Conservation (phyloP, 2,329 filamentous ascomycete species). For the Didymosphaeria variabile region DNA sequence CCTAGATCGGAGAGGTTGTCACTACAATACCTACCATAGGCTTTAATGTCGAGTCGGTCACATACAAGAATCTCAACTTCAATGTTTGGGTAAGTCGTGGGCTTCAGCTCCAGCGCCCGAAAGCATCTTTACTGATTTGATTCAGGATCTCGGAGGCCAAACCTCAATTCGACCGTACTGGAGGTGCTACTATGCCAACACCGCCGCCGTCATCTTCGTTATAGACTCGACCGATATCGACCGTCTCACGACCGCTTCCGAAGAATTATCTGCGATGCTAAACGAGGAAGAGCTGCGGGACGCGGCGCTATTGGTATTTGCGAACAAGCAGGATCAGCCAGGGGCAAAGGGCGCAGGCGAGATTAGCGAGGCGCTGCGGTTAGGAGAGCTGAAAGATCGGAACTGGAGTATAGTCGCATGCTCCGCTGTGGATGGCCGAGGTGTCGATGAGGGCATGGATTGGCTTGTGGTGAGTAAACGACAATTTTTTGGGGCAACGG, state of each 20-base stretch:
- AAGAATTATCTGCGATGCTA: conserved; percentile 93
- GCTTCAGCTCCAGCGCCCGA: conserved; percentile 3
- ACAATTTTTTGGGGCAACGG: neutral
- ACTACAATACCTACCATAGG: conserved; percentile 99
- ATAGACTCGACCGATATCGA: conserved; percentile 99
- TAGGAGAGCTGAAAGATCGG: conserved; percentile 91
- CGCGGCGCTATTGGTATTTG: conserved; percentile 91
- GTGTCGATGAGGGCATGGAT: conserved; percentile 97
- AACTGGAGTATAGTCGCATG: conserved; percentile 99
- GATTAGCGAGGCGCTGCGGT: conserved; percentile 89
- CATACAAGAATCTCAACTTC: conserved; percentile 98
- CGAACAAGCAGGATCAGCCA: conserved; percentile 98
- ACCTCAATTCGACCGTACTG: conserved; percentile 99
- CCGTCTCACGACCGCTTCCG: conserved; percentile 87
- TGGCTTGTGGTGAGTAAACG: conserved; percentile 82
- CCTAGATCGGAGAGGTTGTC: conserved; percentile 94
- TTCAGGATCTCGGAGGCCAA: conserved; percentile 89
- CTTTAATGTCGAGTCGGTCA: conserved; percentile 98
- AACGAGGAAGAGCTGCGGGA: conserved; percentile 97
- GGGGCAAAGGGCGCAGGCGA: conserved; percentile 96
- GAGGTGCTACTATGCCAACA: conserved; percentile 99
- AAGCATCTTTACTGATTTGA: neutral
- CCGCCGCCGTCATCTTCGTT: conserved; percentile 97
- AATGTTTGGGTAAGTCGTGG: conserved; percentile 87
- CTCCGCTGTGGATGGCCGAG: conserved; percentile 92